Conservation (phyloP, 1,139 yeast species). For the Torulaspora pretoriensis region DNA sequence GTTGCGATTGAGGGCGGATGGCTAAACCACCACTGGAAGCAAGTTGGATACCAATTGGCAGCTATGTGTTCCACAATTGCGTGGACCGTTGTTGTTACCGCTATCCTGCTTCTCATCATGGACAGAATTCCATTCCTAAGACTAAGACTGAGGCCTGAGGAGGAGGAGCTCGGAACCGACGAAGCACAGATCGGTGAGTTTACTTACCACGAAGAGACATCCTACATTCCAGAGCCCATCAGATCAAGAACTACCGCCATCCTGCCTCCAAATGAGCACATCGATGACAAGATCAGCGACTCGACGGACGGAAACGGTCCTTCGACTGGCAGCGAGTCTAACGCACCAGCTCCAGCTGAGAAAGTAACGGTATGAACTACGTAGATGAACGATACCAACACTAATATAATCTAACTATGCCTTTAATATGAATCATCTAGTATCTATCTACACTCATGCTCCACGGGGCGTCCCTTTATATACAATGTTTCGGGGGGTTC, state of each 20-base stretch:
- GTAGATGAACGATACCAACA: background rate
- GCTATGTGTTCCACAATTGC: conserved; percentile 69
- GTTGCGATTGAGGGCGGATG: conserved; percentile 81
- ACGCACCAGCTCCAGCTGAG: conserved; percentile 7
- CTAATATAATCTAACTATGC: background rate
- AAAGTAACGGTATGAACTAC: conserved; percentile 9
- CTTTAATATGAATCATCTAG: background rate
- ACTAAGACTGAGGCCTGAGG: conserved; percentile 82
- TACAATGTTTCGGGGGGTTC: background rate
- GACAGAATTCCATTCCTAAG: conserved; percentile 79
- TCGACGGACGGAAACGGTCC: conserved; percentile 10
- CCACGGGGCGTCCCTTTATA: conserved; percentile 1
- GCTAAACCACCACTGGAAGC: conserved; percentile 85
- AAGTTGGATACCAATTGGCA: conserved; percentile 91
- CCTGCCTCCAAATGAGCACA: conserved; percentile 31
- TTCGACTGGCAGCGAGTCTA: conserved; percentile 11
- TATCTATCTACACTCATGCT: background rate
- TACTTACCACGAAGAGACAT: conserved; percentile 62
- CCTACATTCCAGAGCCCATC: conserved; percentile 72
- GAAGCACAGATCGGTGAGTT: conserved; percentile 83
- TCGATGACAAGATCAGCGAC: conserved; percentile 36
- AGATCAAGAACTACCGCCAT: conserved; percentile 45
- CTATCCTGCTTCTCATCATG: conserved; percentile 64
- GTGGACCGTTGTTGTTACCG: conserved; percentile 79
- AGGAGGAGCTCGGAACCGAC: conserved; percentile 87